Evolutionary conservation across 2,329 filamentous ascomycete genomes (phyloP).

Genomic region (Corynespora cassiicola): DNA sequence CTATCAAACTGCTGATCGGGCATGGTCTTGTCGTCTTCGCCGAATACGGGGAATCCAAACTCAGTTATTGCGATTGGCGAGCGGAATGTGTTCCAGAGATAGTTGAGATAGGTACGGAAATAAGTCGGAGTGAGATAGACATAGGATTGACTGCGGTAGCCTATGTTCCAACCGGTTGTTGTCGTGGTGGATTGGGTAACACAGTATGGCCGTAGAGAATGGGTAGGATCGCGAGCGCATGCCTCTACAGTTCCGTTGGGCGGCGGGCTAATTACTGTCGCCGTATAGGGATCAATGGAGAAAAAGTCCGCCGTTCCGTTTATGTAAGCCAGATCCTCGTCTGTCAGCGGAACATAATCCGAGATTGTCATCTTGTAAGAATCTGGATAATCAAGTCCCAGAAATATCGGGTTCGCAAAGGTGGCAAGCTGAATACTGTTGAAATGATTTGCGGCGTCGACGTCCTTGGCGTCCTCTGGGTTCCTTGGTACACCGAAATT

Average conservation of each 20-base stretch:
- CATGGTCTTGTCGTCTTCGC: conserved; percentile 52
- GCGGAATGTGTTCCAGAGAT: conserved; percentile 66
- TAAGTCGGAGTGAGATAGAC: conserved; percentile 66
- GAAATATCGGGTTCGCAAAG: conserved; percentile 61
- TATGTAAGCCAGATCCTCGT: conserved; percentile 51
- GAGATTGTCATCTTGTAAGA: conserved; percentile 46
- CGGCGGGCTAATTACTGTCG: conserved; percentile 60
- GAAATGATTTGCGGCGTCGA: conserved; percentile 55
- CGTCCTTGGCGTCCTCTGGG: conserved; percentile 48
- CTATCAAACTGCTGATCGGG: conserved; percentile 62
- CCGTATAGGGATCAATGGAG: conserved; percentile 65
- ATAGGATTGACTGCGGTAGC: conserved; percentile 62
- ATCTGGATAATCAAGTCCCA: conserved; percentile 59
- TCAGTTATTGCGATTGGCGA: conserved; percentile 59
- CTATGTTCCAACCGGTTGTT: conserved; percentile 64
- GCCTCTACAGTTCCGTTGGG: conserved; percentile 50
- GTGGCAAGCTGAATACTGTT: conserved; percentile 51
- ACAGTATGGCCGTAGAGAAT: conserved; percentile 60
- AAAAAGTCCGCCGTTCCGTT: conserved; percentile 60
- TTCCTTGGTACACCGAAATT: conserved; percentile 46
- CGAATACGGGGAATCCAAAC: conserved; percentile 64
- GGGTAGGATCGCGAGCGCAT: conserved; percentile 56
- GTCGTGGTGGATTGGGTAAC: conserved; percentile 56
- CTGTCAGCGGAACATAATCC: conserved; percentile 54
- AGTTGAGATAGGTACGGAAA: conserved; percentile 62